Evolutionary conservation across 176 grass and related monocot genomes (phyloP), one percentile per base, ranked within the genome.

Genomic region (Guadua angustifolia): DNA sequence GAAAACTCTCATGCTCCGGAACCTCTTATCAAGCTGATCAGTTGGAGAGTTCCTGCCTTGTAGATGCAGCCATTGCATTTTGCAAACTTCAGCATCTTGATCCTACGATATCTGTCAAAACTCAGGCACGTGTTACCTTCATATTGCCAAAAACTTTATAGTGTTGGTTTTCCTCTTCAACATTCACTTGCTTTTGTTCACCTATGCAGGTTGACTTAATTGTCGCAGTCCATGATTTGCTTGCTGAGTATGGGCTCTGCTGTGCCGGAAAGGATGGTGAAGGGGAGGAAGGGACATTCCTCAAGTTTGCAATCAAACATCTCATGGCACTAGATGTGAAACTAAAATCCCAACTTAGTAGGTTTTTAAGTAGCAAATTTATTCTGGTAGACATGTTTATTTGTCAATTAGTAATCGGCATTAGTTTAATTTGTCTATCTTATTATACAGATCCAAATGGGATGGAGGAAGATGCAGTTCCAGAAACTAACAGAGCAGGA

Each of bases 241-340:
- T 98, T 79, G 93, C 95, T 75, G 95, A 98, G 50, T 93, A 93
- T 92, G 95, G 93, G 32, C 95, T 95, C 62, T 98, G 95, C 71
- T 98, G 88, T 85, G 87, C 95, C 65, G 93, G 93, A 75, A 91
- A 73, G 84, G 93, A 90, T 43, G 66, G 83, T 73, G 84, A 90
- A 88, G 89, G 95, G 33, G 93, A 95, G 85, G 95, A 95, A 88
- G 95, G 92, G 36, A 90, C 88, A 58, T 98, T 93, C 83, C 91
- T 98, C 60, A 98, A 95, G 57, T 98, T 98, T 72, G 89, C 93
- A 87, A 95, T 98, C 40, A 98, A 98, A 80, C 91, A 98, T 89
- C 91, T 98, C 44, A 93, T 98, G 87, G 85, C 93, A 38, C 80
- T 96, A 87, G 94, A 96, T 68, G 94, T 96, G 87, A 96, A 91